Evolutionary conservation across 2,329 filamentous ascomycete species (phyloP).

Genomic region (Aspergillus glaucus): DNA sequence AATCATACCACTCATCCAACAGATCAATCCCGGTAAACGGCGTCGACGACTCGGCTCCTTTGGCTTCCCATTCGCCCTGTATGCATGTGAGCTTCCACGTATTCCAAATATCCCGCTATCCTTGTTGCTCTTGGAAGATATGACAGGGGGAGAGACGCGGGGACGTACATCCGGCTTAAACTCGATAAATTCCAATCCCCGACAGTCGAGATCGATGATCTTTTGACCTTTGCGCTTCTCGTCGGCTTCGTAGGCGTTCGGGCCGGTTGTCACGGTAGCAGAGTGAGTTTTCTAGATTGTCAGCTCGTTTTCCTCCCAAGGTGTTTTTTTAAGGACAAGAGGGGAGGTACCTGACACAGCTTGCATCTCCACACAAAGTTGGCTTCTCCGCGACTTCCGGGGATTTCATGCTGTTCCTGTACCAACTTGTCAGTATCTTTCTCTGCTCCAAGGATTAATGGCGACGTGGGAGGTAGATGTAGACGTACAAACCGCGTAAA

Average conservation of each 20-base stretch:
- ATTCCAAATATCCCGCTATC: conserved; percentile 1
- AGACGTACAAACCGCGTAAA: conserved; percentile 77
- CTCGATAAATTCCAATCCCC: conserved; percentile 83
- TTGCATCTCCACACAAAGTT: conserved; percentile 99
- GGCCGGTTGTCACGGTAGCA: conserved; percentile 71
- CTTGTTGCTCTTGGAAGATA: background rate
- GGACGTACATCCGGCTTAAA: conserved; percentile 76
- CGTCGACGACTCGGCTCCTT: conserved; percentile 70
- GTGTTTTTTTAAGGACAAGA: background rate
- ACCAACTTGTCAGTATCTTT: background rate
- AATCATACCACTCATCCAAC: conserved; percentile 93
- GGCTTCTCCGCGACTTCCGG: conserved; percentile 86
- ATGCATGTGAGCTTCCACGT: background rate
- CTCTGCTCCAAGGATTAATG: background rate
- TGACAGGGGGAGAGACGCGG: background rate
- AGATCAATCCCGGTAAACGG: conserved; percentile 80
- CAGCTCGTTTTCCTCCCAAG: background rate
- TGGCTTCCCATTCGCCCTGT: conserved; percentile 84
- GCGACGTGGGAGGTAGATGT: background rate
- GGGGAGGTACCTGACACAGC: conserved; percentile 71
- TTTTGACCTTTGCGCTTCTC: conserved; percentile 61
- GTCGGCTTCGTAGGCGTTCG: conserved; percentile 57
- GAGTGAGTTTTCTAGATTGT: conserved; percentile 46
- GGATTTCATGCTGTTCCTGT: conserved; percentile 84
- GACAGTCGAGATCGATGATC: conserved; percentile 86